Conservation (phyloP, 192 early-diverging fungal genomes). For the Rhizophagus prolifer region DNA sequence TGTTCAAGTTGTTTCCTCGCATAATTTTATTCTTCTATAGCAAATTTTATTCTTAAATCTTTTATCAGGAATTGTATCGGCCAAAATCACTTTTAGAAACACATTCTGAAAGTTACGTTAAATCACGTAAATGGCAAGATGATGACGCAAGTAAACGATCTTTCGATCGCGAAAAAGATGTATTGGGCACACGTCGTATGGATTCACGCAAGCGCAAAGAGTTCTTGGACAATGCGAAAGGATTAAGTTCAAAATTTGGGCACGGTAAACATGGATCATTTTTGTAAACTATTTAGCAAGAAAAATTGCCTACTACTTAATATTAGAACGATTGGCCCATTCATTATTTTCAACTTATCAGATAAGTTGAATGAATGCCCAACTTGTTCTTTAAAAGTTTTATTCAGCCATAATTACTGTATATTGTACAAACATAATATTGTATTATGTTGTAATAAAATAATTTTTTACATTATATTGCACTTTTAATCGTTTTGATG, state of each 20-base stretch:
- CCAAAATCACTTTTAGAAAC: slow-evolving; percentile 44
- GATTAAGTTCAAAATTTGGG: slow-evolving; percentile 49
- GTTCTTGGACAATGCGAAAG: slow-evolving; percentile 44
- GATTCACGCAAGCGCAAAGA: slow-evolving; percentile 47
- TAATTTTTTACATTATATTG: too few relatives aligned
- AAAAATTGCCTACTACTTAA: too few relatives aligned
- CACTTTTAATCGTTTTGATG: too few relatives aligned
- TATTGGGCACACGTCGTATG: slow-evolving; percentile 48
- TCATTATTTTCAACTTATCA: too few relatives aligned
- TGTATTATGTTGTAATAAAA: too few relatives aligned
- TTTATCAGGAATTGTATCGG: slow-evolving; percentile 43
- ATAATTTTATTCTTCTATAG: neutral
- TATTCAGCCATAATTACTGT: too few relatives aligned
- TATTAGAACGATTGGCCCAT: too few relatives aligned
- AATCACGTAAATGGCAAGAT: slow-evolving; percentile 44
- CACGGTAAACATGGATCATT: slow-evolving; percentile 49
- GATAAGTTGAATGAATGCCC: too few relatives aligned
- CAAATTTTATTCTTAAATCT: neutral
- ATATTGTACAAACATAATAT: too few relatives aligned
- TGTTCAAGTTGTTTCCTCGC: neutral
- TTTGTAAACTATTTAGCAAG: slow-evolving; percentile 31
- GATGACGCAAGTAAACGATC: slow-evolving; percentile 51
- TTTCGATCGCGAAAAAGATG: slow-evolving; percentile 60
- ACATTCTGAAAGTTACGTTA: slow-evolving; percentile 42
- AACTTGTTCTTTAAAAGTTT: too few relatives aligned